Conservation (phyloP, 805 yeast genomes). For the Barnettozyma wickerhamii region DNA sequence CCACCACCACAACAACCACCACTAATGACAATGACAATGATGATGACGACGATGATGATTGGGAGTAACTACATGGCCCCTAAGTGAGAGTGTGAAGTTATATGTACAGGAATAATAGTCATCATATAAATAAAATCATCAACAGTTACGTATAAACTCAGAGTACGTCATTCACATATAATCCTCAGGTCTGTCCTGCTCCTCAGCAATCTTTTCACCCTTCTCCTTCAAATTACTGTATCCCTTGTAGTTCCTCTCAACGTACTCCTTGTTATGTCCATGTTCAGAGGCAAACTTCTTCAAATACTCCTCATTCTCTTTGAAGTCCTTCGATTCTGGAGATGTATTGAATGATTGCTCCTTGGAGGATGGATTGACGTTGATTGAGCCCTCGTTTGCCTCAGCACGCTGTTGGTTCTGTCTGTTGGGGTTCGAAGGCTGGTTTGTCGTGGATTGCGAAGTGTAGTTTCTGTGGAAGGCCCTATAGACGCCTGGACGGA, state of each 20-base stretch:
- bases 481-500: not conserved
- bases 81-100: not conserved
- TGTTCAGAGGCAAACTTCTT: not conserved
- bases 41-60: constrained; percentile 15
- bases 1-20: not conserved
- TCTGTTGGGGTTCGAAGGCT: not conserved
- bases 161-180: constrained; percentile 20
- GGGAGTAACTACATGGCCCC: constrained; percentile 2
- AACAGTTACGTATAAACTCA: no score
- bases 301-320: not conserved
- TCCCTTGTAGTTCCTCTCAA: constrained; percentile 10
- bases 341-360: not conserved
- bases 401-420: not conserved
- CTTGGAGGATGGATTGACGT: not conserved
- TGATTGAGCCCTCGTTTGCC: not conserved
- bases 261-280: not conserved
- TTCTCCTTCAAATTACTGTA: constrained; percentile 19
- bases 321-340: not conserved
- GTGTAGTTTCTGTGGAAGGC: not conserved
- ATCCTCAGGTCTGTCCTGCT: constrained; percentile 25
- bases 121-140: no score
- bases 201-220: constrained; percentile 19
- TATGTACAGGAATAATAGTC: no score
- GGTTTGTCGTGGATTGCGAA: not conserved
- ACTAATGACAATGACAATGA: constrained; percentile 5